A percentile compares a stretch with the other conserved stretches of the same genome.
These are phyloP conservation scores for Tetrapisispora pingtungensis DNA, from an alignment of 805 yeast genomes.

Conservation along the genomic window DNA sequence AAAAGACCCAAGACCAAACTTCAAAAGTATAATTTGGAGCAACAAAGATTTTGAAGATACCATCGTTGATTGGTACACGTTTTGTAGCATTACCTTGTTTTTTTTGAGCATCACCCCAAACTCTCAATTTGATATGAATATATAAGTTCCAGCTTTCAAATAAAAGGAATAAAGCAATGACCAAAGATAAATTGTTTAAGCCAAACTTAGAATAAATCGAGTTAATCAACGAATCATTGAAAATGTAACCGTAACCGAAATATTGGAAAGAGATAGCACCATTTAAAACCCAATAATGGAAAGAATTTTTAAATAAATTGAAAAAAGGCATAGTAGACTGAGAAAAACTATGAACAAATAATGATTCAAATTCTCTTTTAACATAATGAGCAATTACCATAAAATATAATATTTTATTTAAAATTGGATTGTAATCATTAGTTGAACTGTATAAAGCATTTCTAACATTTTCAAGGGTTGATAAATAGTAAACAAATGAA, in stretches of 20 bases:
- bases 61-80: conserved; percentile 53
- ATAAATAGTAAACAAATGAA: conserved; percentile 47
- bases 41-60: conserved; percentile 70
- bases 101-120: conserved; percentile 32
- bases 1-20: conserved; percentile 60
- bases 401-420: conserved; percentile 27
- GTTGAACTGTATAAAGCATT: conserved; percentile 8
- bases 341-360: conserved; percentile 77
- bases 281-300: conserved; percentile 88
- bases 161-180: conserved; percentile 39
- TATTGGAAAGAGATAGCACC: conserved; percentile 47
- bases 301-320: conserved; percentile 78
- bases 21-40: conserved; percentile 95
- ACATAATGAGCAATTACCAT: conserved; percentile 65
- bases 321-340: conserved; percentile 85
- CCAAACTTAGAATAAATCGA: conserved; percentile 10
- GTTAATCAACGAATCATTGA: conserved; percentile 12
- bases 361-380: conserved; percentile 84
- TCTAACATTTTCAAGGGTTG: conserved; percentile 9
- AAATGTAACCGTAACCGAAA: conserved; percentile 40
- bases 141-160: conserved; percentile 66
- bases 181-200: conserved; percentile 16
- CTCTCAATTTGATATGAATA: conserved; percentile 58
- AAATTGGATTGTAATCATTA: conserved; percentile 12
- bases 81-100: conserved; percentile 27